Evolutionary conservation across 495 filamentous ascomycete species (phyloP).

Genomic region (Wilcoxina mikolae): DNA sequence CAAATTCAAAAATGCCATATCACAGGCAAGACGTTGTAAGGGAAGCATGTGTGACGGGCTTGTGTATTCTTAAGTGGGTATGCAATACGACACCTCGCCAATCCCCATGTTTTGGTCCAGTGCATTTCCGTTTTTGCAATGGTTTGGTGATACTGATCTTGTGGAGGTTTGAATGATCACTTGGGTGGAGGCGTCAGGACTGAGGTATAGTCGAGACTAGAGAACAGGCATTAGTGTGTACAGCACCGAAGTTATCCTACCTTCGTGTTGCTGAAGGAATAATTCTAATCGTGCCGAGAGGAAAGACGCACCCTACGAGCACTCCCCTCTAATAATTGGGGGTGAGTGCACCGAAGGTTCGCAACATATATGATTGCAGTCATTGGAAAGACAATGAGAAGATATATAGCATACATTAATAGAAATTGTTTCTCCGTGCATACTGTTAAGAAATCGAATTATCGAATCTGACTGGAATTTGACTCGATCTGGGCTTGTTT

Average conservation of each 20-base stretch:
- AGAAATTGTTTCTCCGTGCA: no score
- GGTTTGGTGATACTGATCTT: slow-evolving; percentile 7
- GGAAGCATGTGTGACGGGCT: neutral
- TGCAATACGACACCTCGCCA: neutral
- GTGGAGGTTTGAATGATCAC: slow-evolving; percentile 17
- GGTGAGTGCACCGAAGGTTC: neutral
- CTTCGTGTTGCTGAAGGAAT: slow-evolving; percentile 67
- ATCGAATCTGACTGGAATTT: no score
- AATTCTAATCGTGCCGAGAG: slow-evolving; percentile 84
- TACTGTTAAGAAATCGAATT: no score
- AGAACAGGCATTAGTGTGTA: slow-evolving; percentile 96
- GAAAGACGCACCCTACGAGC: slow-evolving; percentile 24
- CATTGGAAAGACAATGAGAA: no score
- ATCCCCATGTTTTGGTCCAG: neutral
- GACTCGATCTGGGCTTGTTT: no score
- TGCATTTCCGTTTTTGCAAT: neutral
- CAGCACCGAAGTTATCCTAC: slow-evolving; percentile 57
- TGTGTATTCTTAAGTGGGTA: neutral
- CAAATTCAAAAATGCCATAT: no score
- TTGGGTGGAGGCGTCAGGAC: slow-evolving; percentile 8
- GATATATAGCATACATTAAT: no score
- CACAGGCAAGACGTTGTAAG: neutral
- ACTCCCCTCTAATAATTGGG: neutral
- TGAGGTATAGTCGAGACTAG: slow-evolving; percentile 9
- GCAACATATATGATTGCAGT: slow-evolving; percentile 1